Base-by-base conservation (phyloP, 1,139 yeast species). In the Suhomyces panamericanus region DNA sequence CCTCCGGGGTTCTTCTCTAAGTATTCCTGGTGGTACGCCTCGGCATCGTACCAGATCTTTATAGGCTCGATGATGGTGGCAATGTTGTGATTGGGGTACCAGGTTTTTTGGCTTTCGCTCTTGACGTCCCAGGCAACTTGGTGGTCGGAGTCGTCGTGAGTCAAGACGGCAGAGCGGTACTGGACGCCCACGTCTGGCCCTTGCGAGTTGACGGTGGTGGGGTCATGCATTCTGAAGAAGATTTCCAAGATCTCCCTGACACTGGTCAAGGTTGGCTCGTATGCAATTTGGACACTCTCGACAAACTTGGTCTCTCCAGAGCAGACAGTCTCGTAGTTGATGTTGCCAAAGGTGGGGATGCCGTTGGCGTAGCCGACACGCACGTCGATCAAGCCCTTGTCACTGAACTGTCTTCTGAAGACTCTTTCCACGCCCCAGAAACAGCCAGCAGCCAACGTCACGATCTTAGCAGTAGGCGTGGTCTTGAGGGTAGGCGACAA, bases 341-440 rank as follows among this genome's bases (percentile, higher is more conserved):
- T 88, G 41, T 77, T 64, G 17, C 68, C 62, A 1, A 69, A 58
- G 14, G 61, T 57, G 22, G 69, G 65, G 13, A 60, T 55, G 16
- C 98, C 98, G 52, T 95, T 95, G 45, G 96, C 88, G 63, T 85
- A 93, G 2, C 98, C 99, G 11, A 91, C 98, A 59, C 80, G 83
- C 42, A 83, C 75, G 60, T 87, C 96, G 13, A 85, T 62, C 17
- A 91, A 65, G 2, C 91, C 91, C 59, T 80, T 82, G 45, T 67
- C 75, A 6, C 59, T 58, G 54, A 81, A 86, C 51, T 86, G 77
- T 60, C 86, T 86, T 50, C 84, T 70, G 69, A 80, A 90, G 32
- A 91, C 82, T 56, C 86, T 85, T 60, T 93, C 98, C 11, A 87
- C 89, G 15, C 96, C 96, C 98, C 98, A 91, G 73, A 90, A 93